Conservation (phyloP, 2,329 filamentous ascomycete genomes). For the Aspergillus sp. region DNA sequence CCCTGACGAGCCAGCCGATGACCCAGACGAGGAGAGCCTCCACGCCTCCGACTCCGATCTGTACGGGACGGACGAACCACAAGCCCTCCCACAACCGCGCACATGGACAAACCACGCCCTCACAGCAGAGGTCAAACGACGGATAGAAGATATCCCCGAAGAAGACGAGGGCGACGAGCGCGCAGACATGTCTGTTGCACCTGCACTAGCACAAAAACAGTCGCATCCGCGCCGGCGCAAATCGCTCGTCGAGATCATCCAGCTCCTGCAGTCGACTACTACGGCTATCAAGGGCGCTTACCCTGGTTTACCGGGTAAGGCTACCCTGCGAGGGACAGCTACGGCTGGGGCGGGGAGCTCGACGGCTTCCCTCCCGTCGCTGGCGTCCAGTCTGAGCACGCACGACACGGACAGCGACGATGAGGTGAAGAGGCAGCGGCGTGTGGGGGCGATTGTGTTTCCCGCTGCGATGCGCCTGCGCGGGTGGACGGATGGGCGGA, state of each 20-base stretch:
- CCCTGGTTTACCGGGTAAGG: not conserved
- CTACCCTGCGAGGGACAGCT: constrained; percentile 1
- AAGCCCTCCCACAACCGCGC: not conserved
- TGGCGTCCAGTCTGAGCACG: not conserved
- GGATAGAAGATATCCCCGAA: constrained; percentile 20
- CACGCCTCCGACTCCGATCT: not conserved
- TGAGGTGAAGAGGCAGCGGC: constrained; percentile 2
- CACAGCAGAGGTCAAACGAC: constrained; percentile 12
- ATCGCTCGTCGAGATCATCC: constrained; percentile 21
- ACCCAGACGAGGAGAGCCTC: not conserved
- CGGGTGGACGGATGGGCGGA: not conserved
- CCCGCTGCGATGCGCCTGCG: not conserved
- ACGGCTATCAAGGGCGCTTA: constrained; percentile 3
- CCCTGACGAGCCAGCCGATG: not conserved
- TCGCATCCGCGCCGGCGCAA: constrained; percentile 13
- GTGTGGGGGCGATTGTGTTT: constrained; percentile 5
- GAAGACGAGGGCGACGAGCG: constrained; percentile 11
- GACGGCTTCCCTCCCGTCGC: not conserved
- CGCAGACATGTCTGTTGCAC: not conserved
- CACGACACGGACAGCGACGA: not conserved
- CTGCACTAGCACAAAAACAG: constrained; percentile 2
- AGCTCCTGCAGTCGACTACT: constrained; percentile 10
- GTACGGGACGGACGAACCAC: not conserved
- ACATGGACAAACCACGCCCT: not conserved
- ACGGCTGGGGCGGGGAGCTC: not conserved